phyloP scores from a whole-genome alignment of 768 basidiomycete genomes.

The Gyrodon lividus region DNA sequence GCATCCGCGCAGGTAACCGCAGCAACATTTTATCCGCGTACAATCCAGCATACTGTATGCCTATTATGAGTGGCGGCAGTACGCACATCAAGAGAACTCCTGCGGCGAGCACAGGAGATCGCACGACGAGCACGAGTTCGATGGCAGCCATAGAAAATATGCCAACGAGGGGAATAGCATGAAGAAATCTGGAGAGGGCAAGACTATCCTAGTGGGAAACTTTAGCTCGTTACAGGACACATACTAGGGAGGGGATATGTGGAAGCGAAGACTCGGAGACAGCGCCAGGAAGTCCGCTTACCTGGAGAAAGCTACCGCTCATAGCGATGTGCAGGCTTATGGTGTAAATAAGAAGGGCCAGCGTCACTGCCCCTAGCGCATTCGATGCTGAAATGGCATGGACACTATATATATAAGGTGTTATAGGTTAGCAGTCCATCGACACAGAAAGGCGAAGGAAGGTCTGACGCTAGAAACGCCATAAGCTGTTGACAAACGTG shows the following conservation, averaged over 20 bases:
- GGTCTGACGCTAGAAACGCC: constrained; percentile 27
- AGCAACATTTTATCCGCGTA: constrained; percentile 6
- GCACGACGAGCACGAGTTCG: constrained; percentile 16
- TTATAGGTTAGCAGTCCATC: neutral
- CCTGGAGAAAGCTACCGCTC: constrained; percentile 18
- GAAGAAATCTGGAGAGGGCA: constrained; percentile 17
- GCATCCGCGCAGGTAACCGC: constrained; percentile 9
- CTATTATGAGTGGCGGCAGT: constrained; percentile 17
- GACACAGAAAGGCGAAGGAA: neutral
- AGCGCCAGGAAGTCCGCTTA: neutral
- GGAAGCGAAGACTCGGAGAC: too few relatives aligned
- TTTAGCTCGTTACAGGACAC: neutral
- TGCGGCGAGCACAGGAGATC: constrained; percentile 20
- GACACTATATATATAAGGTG: constrained; percentile 12
- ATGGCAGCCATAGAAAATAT: constrained; percentile 20
- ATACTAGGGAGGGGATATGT: neutral
- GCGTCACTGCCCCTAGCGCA: constrained; percentile 17
- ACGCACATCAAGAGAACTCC: constrained; percentile 21
- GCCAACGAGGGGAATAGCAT: constrained; percentile 27
- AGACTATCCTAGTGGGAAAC: constrained; percentile 9
- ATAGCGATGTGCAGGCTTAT: constrained; percentile 27
- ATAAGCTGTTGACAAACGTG: constrained; percentile 17
- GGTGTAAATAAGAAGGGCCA: constrained; percentile 29
- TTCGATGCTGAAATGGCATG: constrained; percentile 22
- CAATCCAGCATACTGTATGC: constrained; percentile 5